Percentiles rank a stretch among this genome's conserved stretches.
Evolutionary conservation across 108 stramenopile genomes (phyloP).

Genomic region (Nannochloropsis salina): DNA sequence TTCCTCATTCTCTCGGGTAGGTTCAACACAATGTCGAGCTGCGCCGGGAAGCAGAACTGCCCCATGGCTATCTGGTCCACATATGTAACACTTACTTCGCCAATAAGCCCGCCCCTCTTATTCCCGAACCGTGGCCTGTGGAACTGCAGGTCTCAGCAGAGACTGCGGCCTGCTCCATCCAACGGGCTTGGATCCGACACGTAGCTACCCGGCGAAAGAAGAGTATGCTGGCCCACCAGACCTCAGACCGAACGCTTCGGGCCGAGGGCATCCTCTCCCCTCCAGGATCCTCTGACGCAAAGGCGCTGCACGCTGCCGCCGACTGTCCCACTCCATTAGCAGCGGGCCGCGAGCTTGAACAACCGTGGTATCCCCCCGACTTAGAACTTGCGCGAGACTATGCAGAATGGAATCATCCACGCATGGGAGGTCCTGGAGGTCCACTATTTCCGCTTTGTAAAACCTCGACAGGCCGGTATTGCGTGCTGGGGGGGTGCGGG

Average conservation of each 20-base stretch:
- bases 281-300: not conserved
- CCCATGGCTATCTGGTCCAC: not conserved
- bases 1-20: not conserved
- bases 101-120: not conserved
- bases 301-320: not conserved
- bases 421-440: slow-evolving; percentile 29
- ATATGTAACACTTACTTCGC: not conserved
- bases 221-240: not conserved
- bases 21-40: not conserved
- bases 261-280: not conserved
- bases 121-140: not conserved
- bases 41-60: not conserved
- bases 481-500: slow-evolving; percentile 49
- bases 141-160: not conserved
- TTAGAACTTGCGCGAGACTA: not conserved
- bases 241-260: not conserved
- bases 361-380: not conserved
- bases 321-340: not conserved
- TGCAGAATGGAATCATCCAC: not conserved
- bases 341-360: not conserved
- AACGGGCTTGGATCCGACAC: not conserved
- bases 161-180: not conserved
- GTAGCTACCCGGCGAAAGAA: not conserved
- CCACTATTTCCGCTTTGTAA: slow-evolving; percentile 19
- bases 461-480: slow-evolving; percentile 50